Evolutionary conservation across 495 filamentous ascomycete species (phyloP).

Genomic region (Penicillium taxi): DNA sequence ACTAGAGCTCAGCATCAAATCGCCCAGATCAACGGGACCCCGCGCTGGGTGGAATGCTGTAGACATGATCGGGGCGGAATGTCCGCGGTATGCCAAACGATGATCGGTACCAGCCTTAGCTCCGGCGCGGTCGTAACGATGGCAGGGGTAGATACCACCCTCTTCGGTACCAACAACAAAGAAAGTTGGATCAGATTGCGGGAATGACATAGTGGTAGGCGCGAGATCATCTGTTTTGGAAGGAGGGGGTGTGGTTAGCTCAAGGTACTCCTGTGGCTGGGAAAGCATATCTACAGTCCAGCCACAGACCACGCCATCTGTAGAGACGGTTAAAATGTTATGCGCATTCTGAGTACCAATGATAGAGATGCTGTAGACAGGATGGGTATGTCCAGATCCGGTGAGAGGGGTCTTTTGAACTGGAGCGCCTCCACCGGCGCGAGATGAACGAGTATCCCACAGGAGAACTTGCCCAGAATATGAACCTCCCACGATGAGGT

Average conservation of each 20-base stretch:
- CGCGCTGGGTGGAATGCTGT: conserved; percentile 89
- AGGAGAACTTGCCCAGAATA: conserved; percentile 95
- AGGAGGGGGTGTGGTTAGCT: conserved; percentile 75
- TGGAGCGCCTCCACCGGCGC: conserved; percentile 64
- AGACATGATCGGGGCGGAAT: conserved; percentile 91
- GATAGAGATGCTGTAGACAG: conserved; percentile 89
- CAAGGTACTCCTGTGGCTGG: conserved; percentile 85
- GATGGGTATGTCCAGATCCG: conserved; percentile 85
- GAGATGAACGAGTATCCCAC: conserved; percentile 81
- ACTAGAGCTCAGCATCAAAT: conserved; percentile 76
- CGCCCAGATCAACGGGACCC: conserved; percentile 89
- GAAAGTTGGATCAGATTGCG: conserved; percentile 89
- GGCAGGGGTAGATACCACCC: conserved; percentile 89
- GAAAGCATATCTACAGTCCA: conserved; percentile 98
- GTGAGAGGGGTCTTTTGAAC: conserved; percentile 95
- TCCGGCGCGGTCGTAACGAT: conserved; percentile 92
- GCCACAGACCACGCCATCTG: conserved; percentile 90
- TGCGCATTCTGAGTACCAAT: conserved; percentile 98
- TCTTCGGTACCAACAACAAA: conserved; percentile 97
- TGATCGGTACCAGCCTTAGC: conserved; percentile 91
- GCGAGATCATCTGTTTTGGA: conserved; percentile 88
- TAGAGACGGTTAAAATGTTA: conserved; percentile 93
- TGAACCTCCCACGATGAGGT: conserved; percentile 85
- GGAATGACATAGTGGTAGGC: conserved; percentile 96
- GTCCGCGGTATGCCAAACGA: conserved; percentile 74